These are phyloP conservation scores for Saposhnikovia divaricata DNA, from an alignment of 129 eudicot genomes.

Conservation along the genomic window DNA sequence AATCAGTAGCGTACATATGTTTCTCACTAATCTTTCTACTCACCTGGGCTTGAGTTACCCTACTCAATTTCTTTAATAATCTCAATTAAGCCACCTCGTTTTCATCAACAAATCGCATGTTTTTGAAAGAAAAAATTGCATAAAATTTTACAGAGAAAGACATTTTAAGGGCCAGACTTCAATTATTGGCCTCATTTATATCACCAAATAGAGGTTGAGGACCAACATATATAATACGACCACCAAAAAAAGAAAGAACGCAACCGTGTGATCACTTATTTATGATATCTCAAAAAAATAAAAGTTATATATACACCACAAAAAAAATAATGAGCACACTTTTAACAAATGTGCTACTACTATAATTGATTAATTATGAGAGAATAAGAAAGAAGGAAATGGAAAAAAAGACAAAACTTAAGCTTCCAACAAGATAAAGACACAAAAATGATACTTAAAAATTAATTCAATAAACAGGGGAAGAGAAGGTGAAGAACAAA, in stretches of 20 bases:
- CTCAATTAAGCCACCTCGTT: slow-evolving; percentile 26
- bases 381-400: slow-evolving; percentile 2
- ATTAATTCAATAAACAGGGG: neutral
- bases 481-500: slow-evolving; percentile 60
- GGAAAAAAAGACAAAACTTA: neutral
- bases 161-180: slow-evolving; percentile 14
- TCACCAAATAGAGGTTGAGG: neutral
- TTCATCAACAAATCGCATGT: slow-evolving; percentile 63
- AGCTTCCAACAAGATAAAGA: slow-evolving; percentile 25
- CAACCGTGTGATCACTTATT: neutral
- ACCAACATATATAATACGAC: neutral
- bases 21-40: slow-evolving; percentile 46
- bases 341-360: neutral
- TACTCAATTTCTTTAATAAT: slow-evolving; percentile 21
- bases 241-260: neutral
- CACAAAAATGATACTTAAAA: neutral
- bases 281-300: neutral
- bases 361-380: neutral
- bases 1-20: slow-evolving; percentile 37
- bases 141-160: slow-evolving; percentile 39
- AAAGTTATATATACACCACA: neutral
- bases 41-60: slow-evolving; percentile 17
- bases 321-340: neutral
- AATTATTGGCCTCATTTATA: neutral
- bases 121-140: slow-evolving; percentile 23